Evolutionary conservation across 129 eudicot genomes (phyloP), one percentile per base, ranked within the genome.

Genomic region (Flaveria ramosissima): DNA sequence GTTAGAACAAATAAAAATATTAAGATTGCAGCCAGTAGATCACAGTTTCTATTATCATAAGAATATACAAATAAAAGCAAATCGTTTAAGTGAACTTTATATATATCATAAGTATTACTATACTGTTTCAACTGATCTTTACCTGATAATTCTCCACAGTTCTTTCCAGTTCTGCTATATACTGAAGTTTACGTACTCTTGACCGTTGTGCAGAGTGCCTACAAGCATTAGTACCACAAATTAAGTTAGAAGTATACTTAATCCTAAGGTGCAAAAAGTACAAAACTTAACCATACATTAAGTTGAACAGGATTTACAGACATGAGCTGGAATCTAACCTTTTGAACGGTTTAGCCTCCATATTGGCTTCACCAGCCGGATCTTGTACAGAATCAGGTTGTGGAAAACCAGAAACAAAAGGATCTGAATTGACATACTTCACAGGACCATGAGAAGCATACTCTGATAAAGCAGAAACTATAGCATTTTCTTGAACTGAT

Each of bases 151-250:
- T 65, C 46, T 85, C 80, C 16, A 89, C 92, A 32, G 96, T 88
- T 87, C 83, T 92, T 82, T 92, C 95, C 66, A 92, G 89, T 72
- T 92, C 95, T 70, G 97, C 86, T 46, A 92, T 92, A 74, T 92
- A 92, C 82, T 87, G 96, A 46, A 89, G 84, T 66, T 92, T 92
- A 21, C 92, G 88, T 60, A 86, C 92, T 47, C 97, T 85, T 68
- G 95, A 86, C 69, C 92, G 75, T 76, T 92, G 97, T 53, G 95
- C 92, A 71, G 90, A 84, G 76, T 92, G 95, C 85, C 96, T 92
- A 77, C 52, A 78, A 65, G 77, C 61, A 80, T 53, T 51, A 70
- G 47, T 36, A 53, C 71, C 78, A 53, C 59, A 76, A 16, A 39
- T 63, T 53, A 73, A 66, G 15, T 36, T 65, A 73, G 24, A 76